Evolutionary conservation across 2,329 filamentous ascomycete species (phyloP).

Genomic region (Berkeleyomyces basicola): DNA sequence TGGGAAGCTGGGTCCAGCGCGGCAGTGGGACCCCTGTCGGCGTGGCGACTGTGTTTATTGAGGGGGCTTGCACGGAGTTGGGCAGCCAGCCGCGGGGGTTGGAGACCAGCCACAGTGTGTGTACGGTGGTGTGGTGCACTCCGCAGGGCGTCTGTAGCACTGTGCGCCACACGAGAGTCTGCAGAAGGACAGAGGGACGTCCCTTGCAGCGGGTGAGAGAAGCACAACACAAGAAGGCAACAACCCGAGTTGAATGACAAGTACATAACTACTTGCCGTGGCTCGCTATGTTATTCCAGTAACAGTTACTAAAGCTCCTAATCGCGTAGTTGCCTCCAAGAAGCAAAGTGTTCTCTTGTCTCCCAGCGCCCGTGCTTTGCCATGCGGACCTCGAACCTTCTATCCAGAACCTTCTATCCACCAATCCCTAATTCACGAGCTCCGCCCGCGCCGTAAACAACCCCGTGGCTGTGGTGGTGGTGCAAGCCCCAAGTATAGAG

Average conservation of each 20-base stretch:
- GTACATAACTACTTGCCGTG: too few relatives aligned
- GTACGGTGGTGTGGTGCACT: background rate
- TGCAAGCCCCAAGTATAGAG: background rate
- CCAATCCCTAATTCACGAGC: background rate
- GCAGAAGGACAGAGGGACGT: background rate
- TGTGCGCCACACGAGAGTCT: background rate
- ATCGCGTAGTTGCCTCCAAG: too few relatives aligned
- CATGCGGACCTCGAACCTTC: background rate
- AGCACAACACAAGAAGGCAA: background rate
- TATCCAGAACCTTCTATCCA: background rate
- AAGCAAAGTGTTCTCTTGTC: too few relatives aligned
- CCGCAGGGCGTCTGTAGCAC: background rate
- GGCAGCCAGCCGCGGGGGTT: background rate
- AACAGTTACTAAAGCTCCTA: too few relatives aligned
- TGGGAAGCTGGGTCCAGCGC: background rate
- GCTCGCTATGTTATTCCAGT: too few relatives aligned
- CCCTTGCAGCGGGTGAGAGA: conserved; percentile 2
- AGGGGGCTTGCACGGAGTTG: background rate
- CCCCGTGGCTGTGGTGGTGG: background rate
- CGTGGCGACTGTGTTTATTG: background rate
- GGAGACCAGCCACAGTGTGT: background rate
- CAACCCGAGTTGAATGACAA: background rate
- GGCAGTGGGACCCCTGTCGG: background rate
- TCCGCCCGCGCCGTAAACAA: background rate
- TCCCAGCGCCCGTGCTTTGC: too few relatives aligned